Percentiles rank a stretch among this genome's conserved stretches.
These are phyloP conservation scores for Uncinocarpus reesii DNA, from an alignment of 2,329 filamentous ascomycete species.

Conservation along the genomic window DNA sequence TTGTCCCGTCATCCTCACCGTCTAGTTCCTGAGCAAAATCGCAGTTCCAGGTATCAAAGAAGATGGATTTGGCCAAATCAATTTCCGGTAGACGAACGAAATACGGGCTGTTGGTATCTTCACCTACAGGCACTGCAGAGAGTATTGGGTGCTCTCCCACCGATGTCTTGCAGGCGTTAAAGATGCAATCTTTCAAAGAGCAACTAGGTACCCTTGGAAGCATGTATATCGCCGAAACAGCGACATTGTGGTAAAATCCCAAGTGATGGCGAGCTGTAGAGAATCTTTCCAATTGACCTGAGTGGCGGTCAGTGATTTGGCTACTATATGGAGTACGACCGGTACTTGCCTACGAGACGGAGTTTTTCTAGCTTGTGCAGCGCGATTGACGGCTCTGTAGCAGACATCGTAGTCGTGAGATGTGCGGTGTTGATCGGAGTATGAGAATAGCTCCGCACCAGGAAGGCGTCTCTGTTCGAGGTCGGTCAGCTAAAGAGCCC, in stretches of 20 bases:
- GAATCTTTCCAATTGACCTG: slow-evolving; percentile 38
- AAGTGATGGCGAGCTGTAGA: slow-evolving; percentile 37
- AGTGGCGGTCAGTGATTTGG: background rate
- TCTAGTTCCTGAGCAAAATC: slow-evolving; percentile 4
- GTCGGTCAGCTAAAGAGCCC: too few relatives aligned
- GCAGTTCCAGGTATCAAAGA: slow-evolving; percentile 24
- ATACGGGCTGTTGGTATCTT: slow-evolving; percentile 33
- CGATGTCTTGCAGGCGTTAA: slow-evolving; percentile 28
- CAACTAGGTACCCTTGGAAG: slow-evolving; percentile 22
- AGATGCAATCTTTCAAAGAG: slow-evolving; percentile 27
- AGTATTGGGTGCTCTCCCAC: slow-evolving; percentile 36
- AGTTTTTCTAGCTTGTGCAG: slow-evolving; percentile 19
- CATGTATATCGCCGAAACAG: slow-evolving; percentile 32
- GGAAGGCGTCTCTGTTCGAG: too few relatives aligned
- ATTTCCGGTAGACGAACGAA: slow-evolving; percentile 38
- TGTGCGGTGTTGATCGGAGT: too few relatives aligned
- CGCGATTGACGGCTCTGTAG: background rate
- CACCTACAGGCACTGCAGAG: slow-evolving; percentile 35
- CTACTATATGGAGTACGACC: background rate
- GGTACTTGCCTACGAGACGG: slow-evolving; percentile 25
- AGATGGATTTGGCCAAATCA: slow-evolving; percentile 32
- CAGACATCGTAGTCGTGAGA: background rate
- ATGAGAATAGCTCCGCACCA: too few relatives aligned
- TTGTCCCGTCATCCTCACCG: background rate
- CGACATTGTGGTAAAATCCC: slow-evolving; percentile 38